Evolutionary conservation across 805 yeast species (phyloP), one percentile per base, ranked within the genome.

Genomic region (Hanseniaspora mollemarum): DNA sequence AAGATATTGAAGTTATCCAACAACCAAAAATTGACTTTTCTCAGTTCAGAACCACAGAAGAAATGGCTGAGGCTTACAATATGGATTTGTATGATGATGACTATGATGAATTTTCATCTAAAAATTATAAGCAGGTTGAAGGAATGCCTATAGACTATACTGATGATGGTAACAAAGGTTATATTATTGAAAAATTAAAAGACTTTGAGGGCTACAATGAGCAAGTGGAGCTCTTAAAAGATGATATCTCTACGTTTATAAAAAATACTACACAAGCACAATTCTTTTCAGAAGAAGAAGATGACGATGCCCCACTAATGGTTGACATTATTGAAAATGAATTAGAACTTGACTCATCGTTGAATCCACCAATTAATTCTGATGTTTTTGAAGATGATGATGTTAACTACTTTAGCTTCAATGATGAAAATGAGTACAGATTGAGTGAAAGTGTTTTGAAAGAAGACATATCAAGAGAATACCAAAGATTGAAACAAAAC

Each of bases 51-150:
- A 74, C 77, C 56, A 52, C 74, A 55, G 81, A 77, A 44, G 70
- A 74, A 2, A 74, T 79, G 80, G 82, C 77, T 0, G 69, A 71
- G 46, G 83, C 82, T 0, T 80, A 80, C 55, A 65, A 70, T n/a
- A 56, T 70, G 21, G 85, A 84, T 1, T 61, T 74, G 55, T 78
- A 76, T 57, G 83, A 79, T 57, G 83, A 77, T 54, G 83, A 80
- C 56, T 62, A 75, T 9, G 70, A 66, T 22, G 74, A 78, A 0
- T 71, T 72, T 44, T 39, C 51, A 2, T 26, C 28, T 16, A 46
- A 32, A 18, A 24, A 46, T 13, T 46, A 8, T 18, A 38, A 46
- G 26, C 29, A 43, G 37, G 49, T 43, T 18, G 44, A 37, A 6
- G 51, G 51, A 5, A n/a, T 46, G 44, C 40, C 33, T 4, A 38